phyloP scores from a whole-genome alignment of 306 rosid genomes.

The Mucuna pruriens region DNA sequence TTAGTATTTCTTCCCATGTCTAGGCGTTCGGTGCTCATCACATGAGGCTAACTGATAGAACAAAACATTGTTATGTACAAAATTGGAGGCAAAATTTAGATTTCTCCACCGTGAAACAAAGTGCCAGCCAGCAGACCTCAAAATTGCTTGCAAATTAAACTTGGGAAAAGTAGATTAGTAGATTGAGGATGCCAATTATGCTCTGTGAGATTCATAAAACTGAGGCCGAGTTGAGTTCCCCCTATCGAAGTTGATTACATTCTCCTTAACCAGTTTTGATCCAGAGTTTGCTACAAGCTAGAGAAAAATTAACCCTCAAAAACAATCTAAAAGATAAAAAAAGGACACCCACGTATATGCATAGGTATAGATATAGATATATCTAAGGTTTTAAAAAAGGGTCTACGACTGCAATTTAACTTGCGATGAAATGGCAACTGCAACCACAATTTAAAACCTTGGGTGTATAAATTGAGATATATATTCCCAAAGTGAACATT shows the following conservation, averaged over 20 bases:
- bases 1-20: no score
- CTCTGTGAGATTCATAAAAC: neutral
- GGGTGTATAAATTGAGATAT: neutral
- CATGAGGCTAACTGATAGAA: neutral
- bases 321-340: neutral
- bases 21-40: neutral
- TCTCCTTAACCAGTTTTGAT: constrained; percentile 8
- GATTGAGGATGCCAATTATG: neutral
- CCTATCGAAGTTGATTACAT: neutral
- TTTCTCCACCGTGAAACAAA: neutral
- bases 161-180: neutral
- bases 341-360: neutral
- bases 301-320: neutral
- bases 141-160: constrained; percentile 27
- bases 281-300: neutral
- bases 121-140: constrained; percentile 25
- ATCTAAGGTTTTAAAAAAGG: no score
- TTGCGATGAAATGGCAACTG: no score
- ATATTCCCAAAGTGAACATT: no score
- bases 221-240: constrained; percentile 11
- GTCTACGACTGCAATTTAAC: no score
- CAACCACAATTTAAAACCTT: no score
- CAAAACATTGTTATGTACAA: neutral
- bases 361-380: no score
- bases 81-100: constrained; percentile 8